A percentile compares a stretch with the other conserved stretches of the same genome.
Evolutionary conservation across 176 grass and related monocot genomes (phyloP).

Genomic region (Puccinellia tenuiflora): DNA sequence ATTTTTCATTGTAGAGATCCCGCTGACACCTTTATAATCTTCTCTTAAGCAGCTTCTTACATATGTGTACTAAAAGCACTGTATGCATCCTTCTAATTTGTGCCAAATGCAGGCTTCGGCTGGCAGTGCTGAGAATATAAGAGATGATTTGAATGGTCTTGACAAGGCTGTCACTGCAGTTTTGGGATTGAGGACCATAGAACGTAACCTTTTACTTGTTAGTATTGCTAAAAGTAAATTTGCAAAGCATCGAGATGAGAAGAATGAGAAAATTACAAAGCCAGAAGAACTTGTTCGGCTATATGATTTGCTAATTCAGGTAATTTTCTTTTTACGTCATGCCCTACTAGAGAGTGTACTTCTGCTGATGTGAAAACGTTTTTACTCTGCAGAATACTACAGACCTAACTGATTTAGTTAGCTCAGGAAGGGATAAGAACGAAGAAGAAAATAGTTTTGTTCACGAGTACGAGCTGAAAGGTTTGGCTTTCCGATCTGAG

Average conservation of each 20-base stretch:
- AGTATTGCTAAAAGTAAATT: conserved; percentile 96
- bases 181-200: conserved; percentile 82
- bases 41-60: not conserved
- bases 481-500: conserved; percentile 71
- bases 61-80: not conserved
- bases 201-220: conserved; percentile 86
- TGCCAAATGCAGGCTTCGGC: conserved; percentile 61
- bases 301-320: conserved; percentile 93
- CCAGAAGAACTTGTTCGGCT: conserved; percentile 98
- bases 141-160: conserved; percentile 91
- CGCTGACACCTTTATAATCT: not conserved
- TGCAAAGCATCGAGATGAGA: conserved; percentile 76
- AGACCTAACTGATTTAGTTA: conserved; percentile 92
- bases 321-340: conserved; percentile 30
- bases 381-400: conserved; percentile 74
- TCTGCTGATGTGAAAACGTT: conserved; percentile 8
- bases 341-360: conserved; percentile 25
- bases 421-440: conserved; percentile 87
- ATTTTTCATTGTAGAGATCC: not conserved
- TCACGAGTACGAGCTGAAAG: conserved; percentile 69
- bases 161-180: conserved; percentile 97
- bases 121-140: conserved; percentile 82
- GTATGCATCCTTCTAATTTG: not conserved
- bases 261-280: conserved; percentile 84
- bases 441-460: conserved; percentile 71